These are phyloP conservation scores for Aspergillus carbonarius DNA, from an alignment of 2,329 filamentous ascomycete species.

Conservation along the genomic window DNA sequence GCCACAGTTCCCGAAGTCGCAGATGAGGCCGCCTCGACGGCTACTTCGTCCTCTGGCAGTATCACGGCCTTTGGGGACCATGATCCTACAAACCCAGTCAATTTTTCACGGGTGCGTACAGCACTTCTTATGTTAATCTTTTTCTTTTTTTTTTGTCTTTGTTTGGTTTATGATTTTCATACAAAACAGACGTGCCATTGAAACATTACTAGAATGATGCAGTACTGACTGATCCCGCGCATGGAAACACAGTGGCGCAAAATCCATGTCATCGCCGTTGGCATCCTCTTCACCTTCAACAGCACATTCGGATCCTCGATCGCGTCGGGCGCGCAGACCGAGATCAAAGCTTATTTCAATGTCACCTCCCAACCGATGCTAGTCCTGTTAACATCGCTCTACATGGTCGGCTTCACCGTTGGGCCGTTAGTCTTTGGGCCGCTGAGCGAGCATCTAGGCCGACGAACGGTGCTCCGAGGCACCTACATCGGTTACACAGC, in stretches of 20 bases:
- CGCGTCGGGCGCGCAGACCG: slow-evolving; percentile 11
- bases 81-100: neutral
- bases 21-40: too few species aligned
- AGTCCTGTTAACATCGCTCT: slow-evolving; percentile 31
- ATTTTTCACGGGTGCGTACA: neutral
- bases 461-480: slow-evolving; percentile 42
- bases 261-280: neutral
- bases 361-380: slow-evolving; percentile 23
- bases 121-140: too few species aligned
- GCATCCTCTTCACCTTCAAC: neutral
- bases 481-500: slow-evolving; percentile 45
- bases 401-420: slow-evolving; percentile 32
- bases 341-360: slow-evolving; percentile 15
- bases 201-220: too few species aligned
- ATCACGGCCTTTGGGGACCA: too few species aligned
- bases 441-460: slow-evolving; percentile 38
- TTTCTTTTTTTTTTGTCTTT: too few species aligned
- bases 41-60: too few species aligned
- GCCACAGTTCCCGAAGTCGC: too few species aligned
- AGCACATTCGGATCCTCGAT: neutral
- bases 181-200: too few species aligned
- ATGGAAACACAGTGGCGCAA: neutral
- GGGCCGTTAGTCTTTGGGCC: slow-evolving; percentile 41
- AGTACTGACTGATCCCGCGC: neutral
- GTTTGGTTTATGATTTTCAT: neutral